Evolutionary conservation across 257 asterid species (phyloP).

Genomic region (Fraxinus cuspidata): DNA sequence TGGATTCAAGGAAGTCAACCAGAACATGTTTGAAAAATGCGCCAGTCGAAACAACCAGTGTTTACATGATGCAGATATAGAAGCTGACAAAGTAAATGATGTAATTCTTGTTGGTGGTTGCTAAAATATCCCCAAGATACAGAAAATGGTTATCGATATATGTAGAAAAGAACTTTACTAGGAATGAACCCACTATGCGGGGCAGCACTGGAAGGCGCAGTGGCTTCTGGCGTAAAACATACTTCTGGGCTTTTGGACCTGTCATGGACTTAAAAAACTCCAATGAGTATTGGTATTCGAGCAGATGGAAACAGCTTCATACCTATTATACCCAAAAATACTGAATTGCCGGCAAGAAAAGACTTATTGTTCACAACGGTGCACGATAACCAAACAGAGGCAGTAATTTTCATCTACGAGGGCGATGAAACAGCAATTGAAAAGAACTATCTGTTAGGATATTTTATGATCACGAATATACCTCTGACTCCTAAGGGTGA

Average conservation of each 20-base stretch:
- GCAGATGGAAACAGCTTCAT: constrained; percentile 59
- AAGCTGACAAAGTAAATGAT: constrained; percentile 51
- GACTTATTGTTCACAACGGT: constrained; percentile 66
- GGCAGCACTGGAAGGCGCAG: constrained; percentile 88
- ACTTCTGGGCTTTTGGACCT: constrained; percentile 80
- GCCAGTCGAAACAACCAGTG: constrained; percentile 50
- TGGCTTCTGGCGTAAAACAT: constrained; percentile 72
- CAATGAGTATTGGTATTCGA: constrained; percentile 65
- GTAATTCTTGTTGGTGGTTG: constrained; percentile 85
- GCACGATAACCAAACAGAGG: constrained; percentile 71
- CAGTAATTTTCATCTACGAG: constrained; percentile 70
- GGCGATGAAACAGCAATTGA: constrained; percentile 51
- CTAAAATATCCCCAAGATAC: constrained; percentile 63
- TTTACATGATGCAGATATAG: constrained; percentile 61
- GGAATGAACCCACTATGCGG: constrained; percentile 70
- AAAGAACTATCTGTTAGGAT: constrained; percentile 74
- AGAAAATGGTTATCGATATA: constrained; percentile 30
- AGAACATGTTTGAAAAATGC: constrained; percentile 56
- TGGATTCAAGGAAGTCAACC: constrained; percentile 65
- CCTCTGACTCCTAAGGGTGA: too few species aligned
- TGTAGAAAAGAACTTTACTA: constrained; percentile 45
- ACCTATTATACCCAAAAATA: constrained; percentile 59
- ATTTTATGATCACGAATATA: constrained; percentile 71
- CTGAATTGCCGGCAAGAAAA: constrained; percentile 61
- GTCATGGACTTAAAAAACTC: constrained; percentile 68